Evolutionary conservation across 78 protist genomes (phyloP), one percentile per base, ranked within the genome.

Genomic region (Dictyostelium firmibasis): DNA sequence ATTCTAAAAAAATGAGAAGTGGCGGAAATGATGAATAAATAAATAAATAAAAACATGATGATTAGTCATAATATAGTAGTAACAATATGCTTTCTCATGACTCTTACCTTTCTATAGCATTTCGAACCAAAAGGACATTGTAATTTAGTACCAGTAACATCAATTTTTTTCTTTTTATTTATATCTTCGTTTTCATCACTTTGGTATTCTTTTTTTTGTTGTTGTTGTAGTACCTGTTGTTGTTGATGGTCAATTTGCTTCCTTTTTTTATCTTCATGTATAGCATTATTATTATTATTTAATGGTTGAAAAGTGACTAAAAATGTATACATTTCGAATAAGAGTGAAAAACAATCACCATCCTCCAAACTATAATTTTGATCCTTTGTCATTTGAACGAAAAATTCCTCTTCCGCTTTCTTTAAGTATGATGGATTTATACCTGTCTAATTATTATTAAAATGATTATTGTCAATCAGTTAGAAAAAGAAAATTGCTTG

Each of bases 341-440:
- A 67, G 4, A 89, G 20, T 47, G 94, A 89, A 47, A 89, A 89
- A 38, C 47, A 50, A 81, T 89, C 94, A 6, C 41, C 35, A 81
- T 89, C 87, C 1, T 89, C 87, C 29, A 89, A 47, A 29, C 2
- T 25, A 81, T 89, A 89, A 7, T 89, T 64, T 60, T 89, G 75
- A 81, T 41, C 62, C n/a, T 64, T 89, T 7, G 35, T 70, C 94
- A 89, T 89, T 67, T 78, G 87, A 4, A 44, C 38, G 31, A 89
- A 89, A n/a, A n/a, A 50, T 64, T 89, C 83, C n/a, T 75, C 23
- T 44, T 81, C 38, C 67, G 82, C 11, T 50, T 89, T 89, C 41
- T 81, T 78, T 69, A 81, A 35, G 74, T 81, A 89, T n/a, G 87
- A 81, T 25, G 86, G 86, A 33, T 89, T 89, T 1, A 89, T 38